Evolutionary conservation across 208 protist genomes (phyloP).

Genomic region (Leishmania tarentolae): DNA sequence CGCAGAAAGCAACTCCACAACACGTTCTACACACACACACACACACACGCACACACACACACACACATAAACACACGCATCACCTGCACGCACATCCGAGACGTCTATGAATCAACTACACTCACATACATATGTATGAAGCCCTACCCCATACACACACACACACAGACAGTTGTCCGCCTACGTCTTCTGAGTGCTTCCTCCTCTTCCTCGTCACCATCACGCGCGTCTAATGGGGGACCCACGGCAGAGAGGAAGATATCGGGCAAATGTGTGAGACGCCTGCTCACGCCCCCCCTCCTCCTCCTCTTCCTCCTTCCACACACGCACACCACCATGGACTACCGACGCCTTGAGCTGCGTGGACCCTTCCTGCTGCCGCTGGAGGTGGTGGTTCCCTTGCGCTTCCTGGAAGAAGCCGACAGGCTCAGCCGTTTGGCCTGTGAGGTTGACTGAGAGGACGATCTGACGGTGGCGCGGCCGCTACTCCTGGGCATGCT

Average conservation of each 20-base stretch:
- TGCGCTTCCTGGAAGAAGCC: slow-evolving; percentile 4
- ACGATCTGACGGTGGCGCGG: neutral
- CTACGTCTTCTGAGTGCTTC: neutral
- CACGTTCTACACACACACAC: neutral
- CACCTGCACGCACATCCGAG: neutral
- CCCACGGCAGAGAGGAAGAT: too few species aligned
- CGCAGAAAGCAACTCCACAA: neutral
- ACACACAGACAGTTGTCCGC: neutral
- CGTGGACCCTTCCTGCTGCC: neutral
- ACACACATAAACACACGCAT: neutral
- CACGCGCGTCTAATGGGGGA: neutral
- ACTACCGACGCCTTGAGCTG: slow-evolving; percentile 6
- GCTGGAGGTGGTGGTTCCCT: neutral
- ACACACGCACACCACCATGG: neutral
- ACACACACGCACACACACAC: neutral
- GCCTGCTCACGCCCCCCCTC: neutral
- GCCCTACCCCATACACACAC: neutral
- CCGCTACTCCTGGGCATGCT: neutral
- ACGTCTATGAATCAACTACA: neutral
- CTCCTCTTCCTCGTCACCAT: neutral
- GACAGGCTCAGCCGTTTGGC: neutral
- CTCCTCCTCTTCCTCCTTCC: neutral
- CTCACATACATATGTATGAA: neutral
- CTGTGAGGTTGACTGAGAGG: neutral
- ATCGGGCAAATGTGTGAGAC: neutral